A percentile compares a stretch with the other conserved stretches of the same genome.
Evolutionary conservation across 1,139 yeast genomes (phyloP).

Genomic region (Scheffersomyces stambukii): DNA sequence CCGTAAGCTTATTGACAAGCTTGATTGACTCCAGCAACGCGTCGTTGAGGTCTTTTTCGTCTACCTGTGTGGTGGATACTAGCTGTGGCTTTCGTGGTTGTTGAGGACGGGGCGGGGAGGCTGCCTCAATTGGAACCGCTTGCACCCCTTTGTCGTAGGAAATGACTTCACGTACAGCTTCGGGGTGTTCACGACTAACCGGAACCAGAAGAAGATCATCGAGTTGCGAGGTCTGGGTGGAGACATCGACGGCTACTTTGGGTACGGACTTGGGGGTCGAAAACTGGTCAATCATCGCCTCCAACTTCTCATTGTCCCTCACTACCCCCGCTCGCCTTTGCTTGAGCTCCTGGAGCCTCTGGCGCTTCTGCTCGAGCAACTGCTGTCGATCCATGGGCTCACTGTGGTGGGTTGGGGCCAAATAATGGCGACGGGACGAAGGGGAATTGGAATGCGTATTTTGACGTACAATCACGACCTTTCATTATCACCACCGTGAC

Average conservation of each 20-base stretch:
- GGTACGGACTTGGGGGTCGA: too few species aligned
- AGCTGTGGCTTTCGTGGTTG: too few species aligned
- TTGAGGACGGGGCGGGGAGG: too few species aligned
- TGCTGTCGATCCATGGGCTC: slow-evolving; percentile 34
- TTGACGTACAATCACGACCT: not conserved
- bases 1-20: slow-evolving; percentile 8
- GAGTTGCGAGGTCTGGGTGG: slow-evolving; percentile 10
- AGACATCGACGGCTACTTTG: slow-evolving; percentile 8
- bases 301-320: slow-evolving; percentile 8
- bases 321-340: slow-evolving; percentile 20
- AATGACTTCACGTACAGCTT: slow-evolving; percentile 13
- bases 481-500: slow-evolving; percentile 1
- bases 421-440: not conserved
- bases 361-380: slow-evolving; percentile 38
- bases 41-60: slow-evolving; percentile 6
- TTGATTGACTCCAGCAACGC: slow-evolving; percentile 10
- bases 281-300: too few species aligned
- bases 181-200: too few species aligned
- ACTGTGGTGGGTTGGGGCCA: not conserved
- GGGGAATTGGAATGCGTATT: slow-evolving; percentile 8
- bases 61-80: too few species aligned
- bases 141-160: slow-evolving; percentile 32
- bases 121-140: slow-evolving; percentile 2
- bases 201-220: slow-evolving; percentile 1
- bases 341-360: slow-evolving; percentile 37